Conservation (phyloP, 2,329 filamentous ascomycete species). For the Chrysoporthe deuterocubensis region DNA sequence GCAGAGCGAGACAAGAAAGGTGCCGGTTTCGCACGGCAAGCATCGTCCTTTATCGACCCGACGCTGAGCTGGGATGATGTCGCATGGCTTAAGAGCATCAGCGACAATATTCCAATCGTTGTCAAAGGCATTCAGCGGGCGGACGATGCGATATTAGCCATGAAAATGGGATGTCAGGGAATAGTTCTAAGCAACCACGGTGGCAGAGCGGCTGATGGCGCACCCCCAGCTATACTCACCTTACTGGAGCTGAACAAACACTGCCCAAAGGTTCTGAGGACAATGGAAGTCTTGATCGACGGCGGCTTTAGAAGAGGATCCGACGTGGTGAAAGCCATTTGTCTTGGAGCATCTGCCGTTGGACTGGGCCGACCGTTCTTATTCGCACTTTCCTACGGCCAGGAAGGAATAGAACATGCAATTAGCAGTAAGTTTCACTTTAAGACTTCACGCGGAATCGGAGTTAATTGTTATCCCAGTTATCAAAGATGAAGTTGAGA, state of each 20-base stretch:
- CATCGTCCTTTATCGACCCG: slow-evolving; percentile 56
- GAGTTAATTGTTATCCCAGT: too few species aligned
- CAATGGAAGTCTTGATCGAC: slow-evolving; percentile 58
- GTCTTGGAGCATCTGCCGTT: slow-evolving; percentile 56
- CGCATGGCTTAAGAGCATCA: slow-evolving; percentile 52
- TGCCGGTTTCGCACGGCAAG: slow-evolving; percentile 55
- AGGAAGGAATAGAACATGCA: slow-evolving; percentile 15
- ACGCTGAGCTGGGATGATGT: slow-evolving; percentile 58
- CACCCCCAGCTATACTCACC: slow-evolving; percentile 31
- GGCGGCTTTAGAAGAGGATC: slow-evolving; percentile 58
- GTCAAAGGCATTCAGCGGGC: slow-evolving; percentile 62
- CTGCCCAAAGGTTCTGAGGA: slow-evolving; percentile 52
- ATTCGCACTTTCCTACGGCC: slow-evolving; percentile 18
- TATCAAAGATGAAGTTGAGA: too few species aligned
- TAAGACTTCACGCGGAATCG: too few species aligned
- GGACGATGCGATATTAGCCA: slow-evolving; percentile 56
- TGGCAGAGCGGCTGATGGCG: slow-evolving; percentile 21
- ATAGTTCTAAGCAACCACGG: slow-evolving; percentile 26
- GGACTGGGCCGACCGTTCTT: slow-evolving; percentile 46
- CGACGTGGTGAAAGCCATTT: slow-evolving; percentile 60
- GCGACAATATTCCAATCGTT: slow-evolving; percentile 52
- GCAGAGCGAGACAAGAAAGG: slow-evolving; percentile 56
- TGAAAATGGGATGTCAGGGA: slow-evolving; percentile 43
- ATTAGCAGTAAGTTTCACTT: too few species aligned
- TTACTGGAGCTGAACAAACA: slow-evolving; percentile 57